These are phyloP conservation scores for Nicotiana undulata DNA, from an alignment of 257 asterid species.

Conservation along the genomic window DNA sequence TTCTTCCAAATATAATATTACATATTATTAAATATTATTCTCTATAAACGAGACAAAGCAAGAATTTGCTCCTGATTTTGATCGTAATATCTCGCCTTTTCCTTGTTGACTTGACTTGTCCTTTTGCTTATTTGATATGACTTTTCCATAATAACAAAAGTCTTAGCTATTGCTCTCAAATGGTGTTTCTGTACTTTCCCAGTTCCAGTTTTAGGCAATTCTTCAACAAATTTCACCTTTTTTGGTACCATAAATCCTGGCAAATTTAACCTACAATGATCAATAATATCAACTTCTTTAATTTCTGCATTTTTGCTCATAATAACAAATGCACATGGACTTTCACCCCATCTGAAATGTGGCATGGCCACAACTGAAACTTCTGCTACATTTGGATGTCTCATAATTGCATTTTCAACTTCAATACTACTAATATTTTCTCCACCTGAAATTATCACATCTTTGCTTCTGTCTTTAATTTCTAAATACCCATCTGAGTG, in stretches of 20 bases:
- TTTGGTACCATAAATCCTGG: conserved; percentile 80
- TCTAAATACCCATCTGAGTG: conserved; percentile 69
- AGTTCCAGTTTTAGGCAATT: conserved; percentile 58
- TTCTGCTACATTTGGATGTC: conserved; percentile 48
- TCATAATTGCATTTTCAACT: conserved; percentile 55
- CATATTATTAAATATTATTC: background rate
- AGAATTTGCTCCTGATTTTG: conserved; percentile 34
- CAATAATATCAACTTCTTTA: conserved; percentile 44
- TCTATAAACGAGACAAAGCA: conserved; percentile 55
- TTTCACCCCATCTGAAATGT: conserved; percentile 70
- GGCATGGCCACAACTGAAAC: conserved; percentile 97
- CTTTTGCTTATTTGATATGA: conserved; percentile 5
- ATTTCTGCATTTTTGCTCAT: background rate
- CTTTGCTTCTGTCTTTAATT: conserved; percentile 45
- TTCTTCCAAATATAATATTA: background rate
- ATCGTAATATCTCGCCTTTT: conserved; percentile 8
- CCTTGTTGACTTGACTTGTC: conserved; percentile 20
- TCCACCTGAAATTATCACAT: conserved; percentile 72
- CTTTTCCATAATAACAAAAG: conserved; percentile 15
- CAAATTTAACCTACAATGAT: conserved; percentile 51
- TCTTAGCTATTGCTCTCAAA: conserved; percentile 53
- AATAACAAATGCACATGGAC: conserved; percentile 37
- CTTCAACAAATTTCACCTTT: conserved; percentile 48
- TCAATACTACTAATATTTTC: conserved; percentile 89
- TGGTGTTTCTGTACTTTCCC: conserved; percentile 70